Evolutionary conservation across 148 eudicot genomes (phyloP), one percentile per base, ranked within the genome.

Genomic region (Gaultheria prostrata): DNA sequence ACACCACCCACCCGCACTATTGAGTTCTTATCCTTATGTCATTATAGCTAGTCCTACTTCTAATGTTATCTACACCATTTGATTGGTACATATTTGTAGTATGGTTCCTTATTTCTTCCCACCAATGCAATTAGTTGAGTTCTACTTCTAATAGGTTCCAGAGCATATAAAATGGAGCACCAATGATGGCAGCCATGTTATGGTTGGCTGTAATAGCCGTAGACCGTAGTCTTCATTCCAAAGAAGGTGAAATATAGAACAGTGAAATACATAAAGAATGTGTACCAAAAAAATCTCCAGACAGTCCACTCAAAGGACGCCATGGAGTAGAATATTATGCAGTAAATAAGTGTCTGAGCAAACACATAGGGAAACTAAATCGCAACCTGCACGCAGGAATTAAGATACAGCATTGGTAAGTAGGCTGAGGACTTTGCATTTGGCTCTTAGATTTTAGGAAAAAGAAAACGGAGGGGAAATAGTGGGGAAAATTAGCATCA

Each of bases 181-280:
- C 95, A 78, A 95, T 90, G 18, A 97, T 90, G 76, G 98, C 91
- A 77, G 96, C 98, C 69, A 95, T 94, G 77, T 93, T 92, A 88
- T 97, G 99, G 85, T 93, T 93, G 81, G 99, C 98, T 0, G 98
- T 95, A 79, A 97, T 90, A 45, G 99, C 99, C 54, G 98, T n/a
- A n/a, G n/a, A n/a, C n/a, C n/a, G n/a, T 97, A 6, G 98, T 95
- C 99, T 95, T 97, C 99, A 97, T 97, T 69, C 99, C 99, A 28
- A 87, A 97, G 46, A 97, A 93, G 84, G 99, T 97, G 95, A 97
- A 97, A 89, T 95, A 97, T 35, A 97, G 89, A 87, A 93, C 90
- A 20, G 98, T 93, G 87, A 91, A 93, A 86, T 90, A 97, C 92
- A 90, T 95, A 46, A 93, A 93, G 82, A 89, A 93, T 80, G 86